Conservation (phyloP, 495 filamentous ascomycete genomes). For the Ramalina peruviana region DNA sequence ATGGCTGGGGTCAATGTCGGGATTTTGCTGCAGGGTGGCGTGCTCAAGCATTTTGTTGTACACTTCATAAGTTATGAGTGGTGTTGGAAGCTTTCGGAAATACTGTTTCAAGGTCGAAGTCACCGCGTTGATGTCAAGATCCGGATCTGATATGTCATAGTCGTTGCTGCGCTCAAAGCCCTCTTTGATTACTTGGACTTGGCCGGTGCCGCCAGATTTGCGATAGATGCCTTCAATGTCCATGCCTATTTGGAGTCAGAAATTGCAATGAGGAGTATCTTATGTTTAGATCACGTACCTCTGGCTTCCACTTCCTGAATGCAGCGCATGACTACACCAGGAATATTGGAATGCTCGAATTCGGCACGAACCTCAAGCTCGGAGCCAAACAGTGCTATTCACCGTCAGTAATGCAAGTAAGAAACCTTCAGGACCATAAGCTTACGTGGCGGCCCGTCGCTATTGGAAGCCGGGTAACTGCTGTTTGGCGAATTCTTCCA, state of each 20-base stretch:
- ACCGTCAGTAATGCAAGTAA: conserved; percentile 8
- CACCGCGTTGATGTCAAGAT: conserved; percentile 91
- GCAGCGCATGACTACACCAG: conserved; percentile 79
- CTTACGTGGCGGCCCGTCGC: conserved; percentile 38
- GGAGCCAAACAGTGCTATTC: conserved; percentile 68
- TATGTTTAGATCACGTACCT: conserved; percentile 26
- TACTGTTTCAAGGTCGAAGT: conserved; percentile 95
- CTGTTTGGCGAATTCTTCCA: conserved; percentile 39
- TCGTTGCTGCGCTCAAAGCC: conserved; percentile 77
- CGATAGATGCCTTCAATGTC: conserved; percentile 96
- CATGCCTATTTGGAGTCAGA: conserved; percentile 55
- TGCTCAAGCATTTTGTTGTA: conserved; percentile 85
- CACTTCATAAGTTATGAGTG: conserved; percentile 81
- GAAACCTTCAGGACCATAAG: not conserved
- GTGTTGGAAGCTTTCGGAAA: conserved; percentile 84
- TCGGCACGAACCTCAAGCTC: conserved; percentile 79
- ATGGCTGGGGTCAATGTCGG: conserved; percentile 11
- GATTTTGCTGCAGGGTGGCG: conserved; percentile 6
- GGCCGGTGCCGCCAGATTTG: conserved; percentile 82
- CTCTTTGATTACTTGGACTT: conserved; percentile 74
- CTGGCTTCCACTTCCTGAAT: conserved; percentile 95
- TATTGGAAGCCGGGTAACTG: conserved; percentile 38
- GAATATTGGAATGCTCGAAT: conserved; percentile 79
- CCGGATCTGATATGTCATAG: conserved; percentile 84
- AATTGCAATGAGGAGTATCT: not conserved